Percentiles rank a stretch among this genome's conserved stretches.
phyloP scores from a whole-genome alignment of 495 filamentous ascomycete species.

The Hypoxylon subgilvum region DNA sequence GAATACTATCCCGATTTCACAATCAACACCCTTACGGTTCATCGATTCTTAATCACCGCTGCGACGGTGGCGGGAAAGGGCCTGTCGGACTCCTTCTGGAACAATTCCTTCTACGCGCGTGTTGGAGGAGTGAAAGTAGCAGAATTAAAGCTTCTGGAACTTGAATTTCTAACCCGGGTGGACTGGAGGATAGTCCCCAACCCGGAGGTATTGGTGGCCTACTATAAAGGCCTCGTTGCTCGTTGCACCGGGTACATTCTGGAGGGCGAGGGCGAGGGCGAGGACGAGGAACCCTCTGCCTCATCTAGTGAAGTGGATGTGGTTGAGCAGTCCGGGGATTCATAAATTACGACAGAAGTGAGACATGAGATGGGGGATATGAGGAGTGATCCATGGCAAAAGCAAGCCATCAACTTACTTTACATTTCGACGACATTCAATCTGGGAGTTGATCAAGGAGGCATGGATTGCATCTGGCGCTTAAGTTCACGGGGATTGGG shows the following conservation, averaged over 20 bases:
- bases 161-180: conserved; percentile 89
- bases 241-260: conserved; percentile 55
- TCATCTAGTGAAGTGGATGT: conserved; percentile 28
- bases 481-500: conserved; percentile 17
- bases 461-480: conserved; percentile 31
- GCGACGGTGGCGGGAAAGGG: conserved; percentile 96
- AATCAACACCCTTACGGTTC: conserved; percentile 91
- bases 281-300: conserved; percentile 24
- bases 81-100: conserved; percentile 95
- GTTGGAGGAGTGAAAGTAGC: conserved; percentile 88
- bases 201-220: conserved; percentile 88
- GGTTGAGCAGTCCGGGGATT: conserved; percentile 22
- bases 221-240: conserved; percentile 84
- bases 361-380: background rate
- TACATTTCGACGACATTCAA: conserved; percentile 11
- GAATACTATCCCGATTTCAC: conserved; percentile 90
- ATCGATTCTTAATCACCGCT: conserved; percentile 94
- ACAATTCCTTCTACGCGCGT: conserved; percentile 91
- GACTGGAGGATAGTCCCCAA: conserved; percentile 97
- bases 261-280: conserved; percentile 39
- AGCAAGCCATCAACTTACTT: conserved; percentile 1
- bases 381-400: background rate
- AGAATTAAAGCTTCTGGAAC: conserved; percentile 89
- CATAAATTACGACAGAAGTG: conserved; percentile 19
- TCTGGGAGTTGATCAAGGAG: conserved; percentile 19